These are phyloP conservation scores for Kwoniella dendrophila DNA, from an alignment of 768 basidiomycete species.

Conservation along the genomic window DNA sequence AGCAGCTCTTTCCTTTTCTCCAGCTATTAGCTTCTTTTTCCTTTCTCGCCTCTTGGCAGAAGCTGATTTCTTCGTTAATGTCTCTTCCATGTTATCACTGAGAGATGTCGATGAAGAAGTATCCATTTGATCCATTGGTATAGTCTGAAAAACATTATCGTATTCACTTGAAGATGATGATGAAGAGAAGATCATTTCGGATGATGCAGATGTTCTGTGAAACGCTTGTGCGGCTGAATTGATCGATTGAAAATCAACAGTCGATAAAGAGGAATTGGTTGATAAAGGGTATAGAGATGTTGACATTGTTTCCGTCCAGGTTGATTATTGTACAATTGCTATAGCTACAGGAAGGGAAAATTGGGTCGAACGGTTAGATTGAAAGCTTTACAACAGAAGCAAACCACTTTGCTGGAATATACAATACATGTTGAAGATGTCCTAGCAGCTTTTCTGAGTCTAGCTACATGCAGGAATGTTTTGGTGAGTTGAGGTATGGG, in stretches of 20 bases:
- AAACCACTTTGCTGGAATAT: too few relatives aligned
- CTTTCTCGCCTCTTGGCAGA: constrained; percentile 17
- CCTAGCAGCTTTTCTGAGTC: too few relatives aligned
- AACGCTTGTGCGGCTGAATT: constrained; percentile 3
- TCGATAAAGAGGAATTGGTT: constrained; percentile 27
- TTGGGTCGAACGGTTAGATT: too few relatives aligned
- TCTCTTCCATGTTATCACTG: background rate
- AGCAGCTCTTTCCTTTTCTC: constrained; percentile 18
- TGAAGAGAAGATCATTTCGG: background rate
- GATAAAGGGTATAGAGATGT: constrained; percentile 6
- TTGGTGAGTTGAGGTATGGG: too few relatives aligned
- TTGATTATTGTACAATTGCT: background rate
- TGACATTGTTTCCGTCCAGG: background rate
- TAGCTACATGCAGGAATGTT: too few relatives aligned
- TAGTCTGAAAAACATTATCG: background rate
- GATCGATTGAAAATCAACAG: constrained; percentile 27
- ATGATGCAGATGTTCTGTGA: constrained; percentile 5
- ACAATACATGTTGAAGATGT: too few relatives aligned
- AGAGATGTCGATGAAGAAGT: background rate
- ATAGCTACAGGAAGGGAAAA: too few relatives aligned
- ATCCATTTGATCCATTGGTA: constrained; percentile 7
- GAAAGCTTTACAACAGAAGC: too few relatives aligned
- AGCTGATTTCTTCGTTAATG: background rate
- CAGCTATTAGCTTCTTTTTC: constrained; percentile 19
- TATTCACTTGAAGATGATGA: background rate